A percentile compares a stretch with the other conserved stretches of the same genome.
These are phyloP conservation scores for Lycium ferocissimum DNA, from an alignment of 257 asterid genomes.

Conservation along the genomic window DNA sequence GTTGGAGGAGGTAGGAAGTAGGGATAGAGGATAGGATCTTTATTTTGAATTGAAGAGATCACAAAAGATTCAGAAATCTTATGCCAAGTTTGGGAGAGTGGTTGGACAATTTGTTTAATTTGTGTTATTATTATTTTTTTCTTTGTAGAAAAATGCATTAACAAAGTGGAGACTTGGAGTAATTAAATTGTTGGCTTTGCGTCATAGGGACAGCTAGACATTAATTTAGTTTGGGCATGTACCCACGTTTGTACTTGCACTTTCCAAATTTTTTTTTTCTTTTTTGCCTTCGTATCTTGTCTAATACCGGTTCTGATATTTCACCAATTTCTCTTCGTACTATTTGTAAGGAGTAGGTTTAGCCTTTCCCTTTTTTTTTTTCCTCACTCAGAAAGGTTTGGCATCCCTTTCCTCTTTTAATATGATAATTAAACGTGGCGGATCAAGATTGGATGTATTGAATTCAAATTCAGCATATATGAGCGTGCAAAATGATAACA, in stretches of 20 bases:
- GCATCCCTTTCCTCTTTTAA: neutral
- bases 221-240: neutral
- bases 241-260: slow-evolving; percentile 15
- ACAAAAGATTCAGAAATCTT: neutral
- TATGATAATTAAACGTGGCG: neutral
- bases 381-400: neutral
- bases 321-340: neutral
- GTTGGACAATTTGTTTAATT: too few relatives aligned
- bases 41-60: neutral
- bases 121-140: neutral
- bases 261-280: neutral
- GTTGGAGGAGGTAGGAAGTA: neutral
- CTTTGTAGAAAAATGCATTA: neutral
- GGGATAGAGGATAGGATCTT: neutral
- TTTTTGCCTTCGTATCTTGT: neutral
- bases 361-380: neutral
- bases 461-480: too few relatives aligned
- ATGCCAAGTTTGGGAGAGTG: neutral
- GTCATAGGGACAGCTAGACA: neutral
- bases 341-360: neutral
- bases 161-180: neutral
- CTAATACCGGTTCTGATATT: neutral
- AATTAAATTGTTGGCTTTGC: neutral
- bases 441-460: too few relatives aligned
- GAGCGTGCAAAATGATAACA: too few relatives aligned